Base-by-base conservation (phyloP, 768 basidiomycete species). In the Melanogaster broomeanus region DNA sequence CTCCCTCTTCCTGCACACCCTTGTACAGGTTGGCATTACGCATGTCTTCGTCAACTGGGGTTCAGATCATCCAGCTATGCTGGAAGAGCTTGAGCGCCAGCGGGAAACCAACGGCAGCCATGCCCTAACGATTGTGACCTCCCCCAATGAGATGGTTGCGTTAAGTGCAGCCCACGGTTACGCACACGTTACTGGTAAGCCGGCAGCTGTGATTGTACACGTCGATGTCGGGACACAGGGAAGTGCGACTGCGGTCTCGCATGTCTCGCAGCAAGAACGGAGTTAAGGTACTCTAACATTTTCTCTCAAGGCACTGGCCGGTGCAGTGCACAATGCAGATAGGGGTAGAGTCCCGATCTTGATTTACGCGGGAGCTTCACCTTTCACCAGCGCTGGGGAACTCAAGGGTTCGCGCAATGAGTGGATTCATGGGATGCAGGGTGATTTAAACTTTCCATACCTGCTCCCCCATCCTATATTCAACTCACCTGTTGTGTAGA, bases 31-130 rank as follows among this genome's bases (percentile, higher is more conserved):
- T 2, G 84, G 84, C 3, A 80, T 88, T 33, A 85, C 83, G 0
- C 83, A 87, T 61, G 79, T 77, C 8, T 87, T 88, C 59, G 85
- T 83, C n/a, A 88, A 88, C 70, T 88, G 87, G 83, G 87, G 87
- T 2, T 85, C 83, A 1, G 87, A 90, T 58, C 87, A 88, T 57
- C 84, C 86, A 0, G 86, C 81, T 0, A 64, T 90, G 13, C 74
- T 88, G 21, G 87, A 88, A 58, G 87, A 88, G 27, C 74, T 90
- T 10, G 78, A 79, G 49, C 72, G 82, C 19, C 82, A 86, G 53
- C 74, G 81, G 3, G 61, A 65, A 6, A 47, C 59, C 6, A 38
- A 62, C 25, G 73, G 74, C 3, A 55, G 64, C 18, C 77, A 78
- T 1, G 47, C 66, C 3, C 74, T 79, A 18, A 64, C 74, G 51